These are phyloP conservation scores for Phytophthora tubulina DNA, from an alignment of 352 stramenopile genomes.

Conservation along the genomic window DNA sequence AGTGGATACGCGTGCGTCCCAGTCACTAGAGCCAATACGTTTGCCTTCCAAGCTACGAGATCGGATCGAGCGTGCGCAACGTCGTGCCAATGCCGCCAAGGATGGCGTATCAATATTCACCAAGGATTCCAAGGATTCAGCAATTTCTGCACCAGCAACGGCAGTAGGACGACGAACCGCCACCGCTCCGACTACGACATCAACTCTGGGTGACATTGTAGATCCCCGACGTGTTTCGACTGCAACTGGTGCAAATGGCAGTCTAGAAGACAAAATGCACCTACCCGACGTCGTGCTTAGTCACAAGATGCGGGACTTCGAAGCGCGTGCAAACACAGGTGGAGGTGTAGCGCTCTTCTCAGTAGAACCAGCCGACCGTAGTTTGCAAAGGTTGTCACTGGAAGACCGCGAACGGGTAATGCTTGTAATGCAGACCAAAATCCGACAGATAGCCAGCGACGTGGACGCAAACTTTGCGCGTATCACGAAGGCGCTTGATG, in stretches of 20 bases:
- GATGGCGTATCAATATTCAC: slow-evolving; percentile 77
- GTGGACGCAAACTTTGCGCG: slow-evolving; percentile 67
- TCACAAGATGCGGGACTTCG: slow-evolving; percentile 86
- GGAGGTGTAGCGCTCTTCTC: slow-evolving; percentile 50
- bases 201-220: slow-evolving; percentile 1
- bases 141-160: slow-evolving; percentile 1
- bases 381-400: slow-evolving; percentile 61
- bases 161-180: slow-evolving; percentile 12
- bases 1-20: slow-evolving; percentile 67
- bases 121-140: slow-evolving; percentile 35
- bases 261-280: slow-evolving; percentile 50
- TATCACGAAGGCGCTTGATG: slow-evolving; percentile 63
- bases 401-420: slow-evolving; percentile 84
- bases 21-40: slow-evolving; percentile 66
- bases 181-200: slow-evolving; percentile 18
- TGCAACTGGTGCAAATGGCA: background rate
- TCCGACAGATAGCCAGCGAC: slow-evolving; percentile 63
- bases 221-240: slow-evolving; percentile 21
- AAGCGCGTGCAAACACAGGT: slow-evolving; percentile 64
- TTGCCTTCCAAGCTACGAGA: slow-evolving; percentile 72
- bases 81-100: slow-evolving; percentile 72
- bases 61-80: slow-evolving; percentile 67
- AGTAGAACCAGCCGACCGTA: slow-evolving; percentile 62
- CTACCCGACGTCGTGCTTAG: slow-evolving; percentile 74
- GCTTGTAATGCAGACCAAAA: slow-evolving; percentile 74